These are phyloP conservation scores for Thinopyrum elongatum DNA, from an alignment of 176 grass and related monocot genomes.

Conservation along the genomic window DNA sequence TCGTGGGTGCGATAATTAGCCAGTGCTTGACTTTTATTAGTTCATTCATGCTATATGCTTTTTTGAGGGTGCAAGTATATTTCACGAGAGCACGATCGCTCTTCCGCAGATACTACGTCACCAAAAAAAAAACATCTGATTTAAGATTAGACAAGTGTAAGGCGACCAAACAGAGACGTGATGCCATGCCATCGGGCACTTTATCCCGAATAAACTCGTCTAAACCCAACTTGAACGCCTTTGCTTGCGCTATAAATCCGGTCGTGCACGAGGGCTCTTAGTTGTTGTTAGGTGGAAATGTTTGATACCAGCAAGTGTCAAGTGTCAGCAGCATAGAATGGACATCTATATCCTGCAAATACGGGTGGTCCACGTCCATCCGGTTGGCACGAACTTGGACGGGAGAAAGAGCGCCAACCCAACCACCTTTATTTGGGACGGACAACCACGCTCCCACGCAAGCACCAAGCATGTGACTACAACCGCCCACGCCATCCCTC, in stretches of 20 bases:
- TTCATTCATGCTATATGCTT: not conserved
- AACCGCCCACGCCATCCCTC: not conserved
- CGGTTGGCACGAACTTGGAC: not conserved
- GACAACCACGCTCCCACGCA: constrained; percentile 2
- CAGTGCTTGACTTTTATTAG: not conserved
- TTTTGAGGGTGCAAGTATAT: too few relatives aligned
- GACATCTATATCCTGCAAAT: not conserved
- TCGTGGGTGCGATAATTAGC: not conserved
- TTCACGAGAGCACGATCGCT: not conserved
- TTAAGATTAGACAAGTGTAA: not conserved
- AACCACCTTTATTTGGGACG: constrained; percentile 15
- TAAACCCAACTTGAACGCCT: not conserved
- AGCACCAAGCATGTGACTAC: constrained; percentile 37
- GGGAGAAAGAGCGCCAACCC: constrained; percentile 5
- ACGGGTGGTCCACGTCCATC: not conserved
- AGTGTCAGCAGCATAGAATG: not conserved
- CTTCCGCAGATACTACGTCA: not conserved
- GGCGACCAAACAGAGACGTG: not conserved
- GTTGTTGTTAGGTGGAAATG: not conserved
- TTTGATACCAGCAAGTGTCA: not conserved
- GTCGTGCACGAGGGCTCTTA: not conserved
- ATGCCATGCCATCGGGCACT: not conserved
- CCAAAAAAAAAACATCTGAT: too few relatives aligned
- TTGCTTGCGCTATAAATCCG: not conserved
- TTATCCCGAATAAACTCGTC: not conserved